Percentiles rank a stretch among this genome's conserved stretches.
Conservation (phyloP, 108 stramenopile species). For the Cyclotella choctawhatcheeana region DNA sequence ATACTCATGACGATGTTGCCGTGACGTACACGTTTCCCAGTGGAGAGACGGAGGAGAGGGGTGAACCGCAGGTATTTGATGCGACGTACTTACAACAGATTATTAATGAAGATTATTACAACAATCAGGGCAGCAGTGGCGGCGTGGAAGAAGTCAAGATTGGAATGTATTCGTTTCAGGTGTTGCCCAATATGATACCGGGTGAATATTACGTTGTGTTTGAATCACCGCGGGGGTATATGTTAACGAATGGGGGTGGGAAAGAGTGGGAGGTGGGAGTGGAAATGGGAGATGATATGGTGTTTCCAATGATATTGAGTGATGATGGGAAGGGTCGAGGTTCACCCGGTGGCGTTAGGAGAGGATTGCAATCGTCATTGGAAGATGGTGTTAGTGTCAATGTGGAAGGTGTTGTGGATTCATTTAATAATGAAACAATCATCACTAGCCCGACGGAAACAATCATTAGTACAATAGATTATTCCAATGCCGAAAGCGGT, state of each 20-base stretch:
- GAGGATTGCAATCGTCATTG: not conserved
- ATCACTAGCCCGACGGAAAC: no score
- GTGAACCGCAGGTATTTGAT: not conserved
- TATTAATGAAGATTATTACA: constrained; percentile 1
- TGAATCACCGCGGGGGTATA: constrained; percentile 21
- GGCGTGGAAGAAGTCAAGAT: constrained; percentile 3
- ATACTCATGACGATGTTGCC: constrained; percentile 9
- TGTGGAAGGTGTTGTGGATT: no score
- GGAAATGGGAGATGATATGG: constrained; percentile 19
- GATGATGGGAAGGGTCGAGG: no score
- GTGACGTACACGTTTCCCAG: constrained; percentile 27
- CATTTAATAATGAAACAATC: no score
- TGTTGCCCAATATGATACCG: constrained; percentile 29
- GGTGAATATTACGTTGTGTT: constrained; percentile 40
- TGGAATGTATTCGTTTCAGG: constrained; percentile 26
- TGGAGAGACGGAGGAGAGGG: not conserved
- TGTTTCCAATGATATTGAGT: constrained; percentile 30
- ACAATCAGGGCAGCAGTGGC: no score
- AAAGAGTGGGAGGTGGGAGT: constrained; percentile 34
- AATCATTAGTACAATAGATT: not conserved
- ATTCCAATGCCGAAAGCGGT: no score
- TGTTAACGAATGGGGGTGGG: constrained; percentile 23
- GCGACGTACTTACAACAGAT: constrained; percentile 1
- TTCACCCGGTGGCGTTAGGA: not conserved
- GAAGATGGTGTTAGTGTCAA: no score